phyloP scores from a whole-genome alignment of 2,329 filamentous ascomycete species.

The Nannizziopsis barbatae region DNA sequence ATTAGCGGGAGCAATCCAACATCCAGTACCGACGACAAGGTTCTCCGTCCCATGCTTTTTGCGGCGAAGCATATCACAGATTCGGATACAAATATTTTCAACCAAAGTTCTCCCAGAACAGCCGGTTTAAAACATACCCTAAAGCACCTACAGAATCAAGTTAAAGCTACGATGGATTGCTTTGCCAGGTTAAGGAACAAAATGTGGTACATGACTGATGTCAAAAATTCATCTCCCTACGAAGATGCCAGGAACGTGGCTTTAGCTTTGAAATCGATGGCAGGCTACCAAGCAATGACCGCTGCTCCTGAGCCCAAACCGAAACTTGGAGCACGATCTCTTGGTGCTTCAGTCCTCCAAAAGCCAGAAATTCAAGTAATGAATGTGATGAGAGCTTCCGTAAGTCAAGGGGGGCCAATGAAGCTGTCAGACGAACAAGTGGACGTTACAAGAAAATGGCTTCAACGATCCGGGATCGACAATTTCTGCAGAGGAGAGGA shows the following conservation, averaged over 20 bases:
- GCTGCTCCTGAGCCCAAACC: constrained; percentile 26
- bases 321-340: constrained; percentile 37
- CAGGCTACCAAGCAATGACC: constrained; percentile 38
- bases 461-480: constrained; percentile 69
- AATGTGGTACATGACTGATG: constrained; percentile 97
- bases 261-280: constrained; percentile 83
- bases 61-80: constrained; percentile 37
- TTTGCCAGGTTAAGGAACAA: constrained; percentile 75
- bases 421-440: constrained; percentile 95
- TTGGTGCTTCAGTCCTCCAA: constrained; percentile 53
- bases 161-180: constrained; percentile 62
- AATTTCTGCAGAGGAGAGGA: constrained; percentile 95
- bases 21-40: constrained; percentile 56
- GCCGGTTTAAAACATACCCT: constrained; percentile 75
- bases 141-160: constrained; percentile 61
- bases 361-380: constrained; percentile 76
- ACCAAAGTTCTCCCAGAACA: constrained; percentile 39
- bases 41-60: constrained; percentile 58
- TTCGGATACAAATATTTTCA: constrained; percentile 26
- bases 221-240: constrained; percentile 78
- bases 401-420: constrained; percentile 79
- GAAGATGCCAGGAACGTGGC: constrained; percentile 79
- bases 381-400: constrained; percentile 70
- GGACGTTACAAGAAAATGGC: constrained; percentile 71
- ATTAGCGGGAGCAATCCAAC: constrained; percentile 46